phyloP scores from a whole-genome alignment of 495 filamentous ascomycete species.

The Lindgomyces ingoldianus region DNA sequence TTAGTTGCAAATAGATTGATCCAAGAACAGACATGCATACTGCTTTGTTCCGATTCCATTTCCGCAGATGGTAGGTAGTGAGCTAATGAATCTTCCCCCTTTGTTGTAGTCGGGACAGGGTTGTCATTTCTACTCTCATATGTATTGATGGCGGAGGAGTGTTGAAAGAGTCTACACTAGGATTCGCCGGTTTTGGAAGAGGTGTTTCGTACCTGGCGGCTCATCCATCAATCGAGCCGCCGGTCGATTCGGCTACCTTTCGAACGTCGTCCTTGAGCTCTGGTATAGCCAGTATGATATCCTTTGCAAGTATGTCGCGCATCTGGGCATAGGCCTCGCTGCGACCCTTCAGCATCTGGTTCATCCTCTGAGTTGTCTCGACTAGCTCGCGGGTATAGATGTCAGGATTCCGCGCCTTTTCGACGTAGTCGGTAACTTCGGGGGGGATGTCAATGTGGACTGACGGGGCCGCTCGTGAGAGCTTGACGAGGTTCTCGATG shows the following conservation, averaged over 20 bases:
- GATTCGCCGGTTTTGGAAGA: too few species aligned
- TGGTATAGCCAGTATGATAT: conserved; percentile 77
- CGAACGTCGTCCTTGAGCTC: conserved; percentile 72
- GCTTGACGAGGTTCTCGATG: conserved; percentile 51
- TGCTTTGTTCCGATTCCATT: too few species aligned
- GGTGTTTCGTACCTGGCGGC: too few species aligned
- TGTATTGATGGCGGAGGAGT: too few species aligned
- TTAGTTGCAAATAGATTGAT: too few species aligned
- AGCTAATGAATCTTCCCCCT: too few species aligned
- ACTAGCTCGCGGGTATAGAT: conserved; percentile 98
- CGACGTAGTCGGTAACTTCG: conserved; percentile 93
- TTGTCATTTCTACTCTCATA: too few species aligned
- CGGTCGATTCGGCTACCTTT: conserved; percentile 57
- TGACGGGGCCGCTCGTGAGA: conserved; percentile 48
- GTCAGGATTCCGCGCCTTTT: conserved; percentile 90
- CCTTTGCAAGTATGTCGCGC: conserved; percentile 74
- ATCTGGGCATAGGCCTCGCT: conserved; percentile 76
- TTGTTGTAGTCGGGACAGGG: too few species aligned
- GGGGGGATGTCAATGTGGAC: conserved; percentile 63
- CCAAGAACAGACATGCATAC: too few species aligned
- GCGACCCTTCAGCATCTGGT: conserved; percentile 85
- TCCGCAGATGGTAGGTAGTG: too few species aligned
- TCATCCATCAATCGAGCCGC: conserved; percentile 37
- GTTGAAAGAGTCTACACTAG: too few species aligned
- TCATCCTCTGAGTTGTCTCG: conserved; percentile 79